Evolutionary conservation across 208 protist genomes (phyloP).

Genomic region (Wallacemonas sp.): DNA sequence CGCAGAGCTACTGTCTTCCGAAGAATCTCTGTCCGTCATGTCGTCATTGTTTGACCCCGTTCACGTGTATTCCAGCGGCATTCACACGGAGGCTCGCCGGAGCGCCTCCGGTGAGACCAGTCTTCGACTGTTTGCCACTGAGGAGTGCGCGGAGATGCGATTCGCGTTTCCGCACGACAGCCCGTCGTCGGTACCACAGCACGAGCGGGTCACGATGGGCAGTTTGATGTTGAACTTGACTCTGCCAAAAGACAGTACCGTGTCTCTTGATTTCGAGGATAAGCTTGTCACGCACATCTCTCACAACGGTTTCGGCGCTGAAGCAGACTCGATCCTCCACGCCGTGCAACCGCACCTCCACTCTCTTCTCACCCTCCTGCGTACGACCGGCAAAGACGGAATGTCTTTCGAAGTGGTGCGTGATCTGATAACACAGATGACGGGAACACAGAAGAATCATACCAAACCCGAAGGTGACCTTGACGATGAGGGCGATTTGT

Average conservation of each 20-base stretch:
- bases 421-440: too few species aligned
- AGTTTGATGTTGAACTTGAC: neutral
- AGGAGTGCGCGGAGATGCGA: neutral
- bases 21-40: neutral
- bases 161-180: neutral
- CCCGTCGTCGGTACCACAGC: neutral
- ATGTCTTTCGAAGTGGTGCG: too few species aligned
- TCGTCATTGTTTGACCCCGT: neutral
- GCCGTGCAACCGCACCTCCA: too few species aligned
- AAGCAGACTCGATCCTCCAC: too few species aligned
- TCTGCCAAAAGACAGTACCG: neutral
- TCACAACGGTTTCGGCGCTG: neutral
- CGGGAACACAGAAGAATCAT: too few species aligned
- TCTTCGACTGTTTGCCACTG: neutral
- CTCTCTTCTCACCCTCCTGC: too few species aligned
- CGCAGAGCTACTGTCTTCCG: neutral
- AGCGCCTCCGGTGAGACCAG: neutral
- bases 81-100: neutral
- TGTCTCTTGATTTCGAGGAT: neutral
- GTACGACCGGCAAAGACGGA: too few species aligned
- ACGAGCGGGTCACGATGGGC: neutral
- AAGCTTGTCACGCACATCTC: neutral
- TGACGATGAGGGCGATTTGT: too few species aligned
- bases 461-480: too few species aligned
- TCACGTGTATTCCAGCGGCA: neutral